Conservation (phyloP, 2,329 filamentous ascomycete species). For the Sporothrix globosa region DNA sequence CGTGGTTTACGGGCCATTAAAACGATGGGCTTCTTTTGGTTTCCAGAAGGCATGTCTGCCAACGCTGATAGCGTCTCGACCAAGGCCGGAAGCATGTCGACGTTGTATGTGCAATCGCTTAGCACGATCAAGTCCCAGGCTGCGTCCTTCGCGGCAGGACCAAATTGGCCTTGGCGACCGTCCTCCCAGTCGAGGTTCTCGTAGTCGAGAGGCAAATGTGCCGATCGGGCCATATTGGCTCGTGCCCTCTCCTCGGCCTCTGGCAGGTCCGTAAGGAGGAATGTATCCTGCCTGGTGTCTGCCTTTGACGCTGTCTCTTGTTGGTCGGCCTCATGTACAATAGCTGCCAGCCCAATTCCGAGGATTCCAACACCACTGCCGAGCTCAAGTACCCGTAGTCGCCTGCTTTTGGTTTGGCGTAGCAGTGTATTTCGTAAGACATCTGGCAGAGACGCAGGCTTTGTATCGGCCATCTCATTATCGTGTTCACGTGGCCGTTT, state of each 20-base stretch:
- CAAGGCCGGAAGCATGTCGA: conserved; percentile 58
- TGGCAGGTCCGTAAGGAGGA: conserved; percentile 56
- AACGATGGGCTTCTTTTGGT: conserved; percentile 41
- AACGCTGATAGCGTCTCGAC: conserved; percentile 58
- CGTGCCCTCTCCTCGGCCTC: conserved; percentile 56
- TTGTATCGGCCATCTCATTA: background rate
- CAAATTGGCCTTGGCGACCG: conserved; percentile 52
- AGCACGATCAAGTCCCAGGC: conserved; percentile 60
- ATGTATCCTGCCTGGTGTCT: background rate
- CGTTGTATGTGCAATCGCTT: conserved; percentile 66
- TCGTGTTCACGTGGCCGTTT: conserved; percentile 15
- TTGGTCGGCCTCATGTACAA: conserved; percentile 14
- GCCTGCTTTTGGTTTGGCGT: conserved; percentile 25
- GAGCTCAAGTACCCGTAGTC: conserved; percentile 56
- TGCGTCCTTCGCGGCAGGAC: conserved; percentile 44
- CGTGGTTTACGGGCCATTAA: conserved; percentile 61
- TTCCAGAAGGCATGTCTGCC: conserved; percentile 42
- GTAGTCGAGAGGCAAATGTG: conserved; percentile 47
- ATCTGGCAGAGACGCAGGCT: conserved; percentile 36
- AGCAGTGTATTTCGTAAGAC: conserved; percentile 41
- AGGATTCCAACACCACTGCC: conserved; percentile 62
- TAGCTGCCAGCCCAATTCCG: conserved; percentile 53
- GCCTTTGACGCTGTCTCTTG: background rate
- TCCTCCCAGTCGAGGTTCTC: conserved; percentile 63
- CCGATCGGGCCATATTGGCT: conserved; percentile 49